Evolutionary conservation across 2,329 filamentous ascomycete species (phyloP).

Genomic region (Phaeosphaeriaceae sp.): DNA sequence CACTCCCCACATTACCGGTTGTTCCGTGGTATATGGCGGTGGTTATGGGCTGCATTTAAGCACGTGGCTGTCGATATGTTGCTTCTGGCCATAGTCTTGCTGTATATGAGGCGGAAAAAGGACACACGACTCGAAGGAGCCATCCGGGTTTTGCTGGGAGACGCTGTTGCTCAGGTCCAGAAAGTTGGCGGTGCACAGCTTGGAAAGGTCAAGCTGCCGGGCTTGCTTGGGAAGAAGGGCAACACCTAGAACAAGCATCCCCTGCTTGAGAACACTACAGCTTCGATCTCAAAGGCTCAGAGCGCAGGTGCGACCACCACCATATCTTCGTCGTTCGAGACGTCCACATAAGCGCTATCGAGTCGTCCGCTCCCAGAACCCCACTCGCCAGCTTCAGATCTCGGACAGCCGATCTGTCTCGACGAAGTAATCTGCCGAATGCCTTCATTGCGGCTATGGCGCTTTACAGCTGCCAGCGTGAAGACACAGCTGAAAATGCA

Average conservation of each 20-base stretch:
- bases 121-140: slow-evolving; percentile 76
- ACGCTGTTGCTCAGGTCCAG: slow-evolving; percentile 50
- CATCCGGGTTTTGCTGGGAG: slow-evolving; percentile 68
- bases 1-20: slow-evolving; percentile 67
- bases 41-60: slow-evolving; percentile 74
- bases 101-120: slow-evolving; percentile 76
- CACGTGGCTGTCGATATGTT: slow-evolving; percentile 77
- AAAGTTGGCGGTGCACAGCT: slow-evolving; percentile 39
- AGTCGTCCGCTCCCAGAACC: no score
- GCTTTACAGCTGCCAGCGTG: no score
- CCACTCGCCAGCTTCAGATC: no score
- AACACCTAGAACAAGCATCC: background rate
- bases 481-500: no score
- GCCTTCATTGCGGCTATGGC: no score
- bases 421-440: no score
- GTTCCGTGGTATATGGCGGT: slow-evolving; percentile 59
- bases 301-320: background rate
- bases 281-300: background rate
- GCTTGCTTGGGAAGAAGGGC: slow-evolving; percentile 25
- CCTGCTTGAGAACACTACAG: background rate
- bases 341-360: no score
- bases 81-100: slow-evolving; percentile 68
- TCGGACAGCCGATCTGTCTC: no score
- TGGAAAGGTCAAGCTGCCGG: slow-evolving; percentile 31
- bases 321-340: background rate